Base-by-base conservation (phyloP, 2,329 filamentous ascomycete genomes). In the Pyrenophora tritici-repentis region DNA sequence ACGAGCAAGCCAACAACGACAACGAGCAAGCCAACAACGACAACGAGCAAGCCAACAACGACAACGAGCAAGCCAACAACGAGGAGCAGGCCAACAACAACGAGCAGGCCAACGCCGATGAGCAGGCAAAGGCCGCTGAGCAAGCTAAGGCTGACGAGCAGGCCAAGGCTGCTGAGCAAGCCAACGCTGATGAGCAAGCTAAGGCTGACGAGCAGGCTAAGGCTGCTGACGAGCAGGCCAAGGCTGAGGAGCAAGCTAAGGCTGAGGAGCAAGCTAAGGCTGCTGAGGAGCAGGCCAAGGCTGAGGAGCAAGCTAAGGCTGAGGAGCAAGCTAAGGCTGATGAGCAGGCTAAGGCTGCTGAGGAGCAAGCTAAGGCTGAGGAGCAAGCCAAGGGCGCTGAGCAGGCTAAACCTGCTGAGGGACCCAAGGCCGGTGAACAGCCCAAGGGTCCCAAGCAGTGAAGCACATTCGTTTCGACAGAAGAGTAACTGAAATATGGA, bases 131-230 rank as follows among this genome's bases (percentile, higher is more conserved):
- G 32, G 18, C 18, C 14, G 37, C n/a, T 14, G 20, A 39, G 26
- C 20, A 39, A 9, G 20, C 22, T 16, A 6, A 10, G 8, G 37
- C n/a, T 12, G 52, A 56, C 36, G 43, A 38, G 9, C 20, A 34
- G 31, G 41, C 17, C 16, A 20, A 20, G 18, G 18, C 18, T 20
- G 18, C 3, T 1, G 18, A 20, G 18, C 18, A 20, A 20, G 18
- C 18, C 5, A 20, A 20, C 3, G 18, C 18, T 20, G 26, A 47
- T 13, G 33, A 57, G 36, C 34, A 58, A 42, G 22, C 51, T 8
- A 48, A 50, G 35, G 29, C 51, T 12, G 38, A 42, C n/a, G 35
- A 52, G 42, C 34, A 51, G 12, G 33, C 43, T 6, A 29, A 37
- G 3, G 34, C 51, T 6, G 46, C 46, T 18, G 35, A 44, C 3